These are phyloP conservation scores for Dorcoceras hygrometricum DNA, from an alignment of 257 asterid species.

Conservation along the genomic window DNA sequence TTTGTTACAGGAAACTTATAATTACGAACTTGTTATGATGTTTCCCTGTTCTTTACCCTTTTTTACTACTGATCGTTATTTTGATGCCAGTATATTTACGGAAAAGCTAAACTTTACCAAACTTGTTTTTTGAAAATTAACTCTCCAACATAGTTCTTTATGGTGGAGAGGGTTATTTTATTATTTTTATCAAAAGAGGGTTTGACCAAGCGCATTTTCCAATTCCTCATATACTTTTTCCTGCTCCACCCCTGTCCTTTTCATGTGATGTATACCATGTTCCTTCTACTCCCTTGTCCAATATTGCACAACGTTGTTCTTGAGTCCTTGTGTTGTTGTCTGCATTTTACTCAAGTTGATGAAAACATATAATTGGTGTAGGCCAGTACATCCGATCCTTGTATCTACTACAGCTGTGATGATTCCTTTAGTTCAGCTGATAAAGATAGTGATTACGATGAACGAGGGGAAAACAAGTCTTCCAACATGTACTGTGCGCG, in stretches of 20 bases:
- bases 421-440: conserved; percentile 49
- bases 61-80: not conserved
- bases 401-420: conserved; percentile 56
- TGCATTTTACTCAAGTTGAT: conserved; percentile 21
- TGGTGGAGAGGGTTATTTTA: too few species aligned
- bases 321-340: not conserved
- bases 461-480: conserved; percentile 28
- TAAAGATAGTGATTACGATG: conserved; percentile 28
- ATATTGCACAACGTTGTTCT: not conserved
- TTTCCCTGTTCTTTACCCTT: not conserved
- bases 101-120: too few species aligned
- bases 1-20: conserved; percentile 6
- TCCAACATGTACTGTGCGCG: conserved; percentile 23
- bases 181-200: too few species aligned
- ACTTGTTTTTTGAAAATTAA: too few species aligned
- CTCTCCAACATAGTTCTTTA: too few species aligned
- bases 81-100: not conserved
- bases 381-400: conserved; percentile 56
- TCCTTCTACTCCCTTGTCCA: too few species aligned
- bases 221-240: not conserved
- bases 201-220: too few species aligned
- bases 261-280: not conserved
- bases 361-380: conserved; percentile 31
- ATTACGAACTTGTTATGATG: not conserved
- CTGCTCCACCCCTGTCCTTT: not conserved